These are phyloP conservation scores for Neofusicoccum cordaticola DNA, from an alignment of 2,329 filamentous ascomycete species.

Conservation along the genomic window DNA sequence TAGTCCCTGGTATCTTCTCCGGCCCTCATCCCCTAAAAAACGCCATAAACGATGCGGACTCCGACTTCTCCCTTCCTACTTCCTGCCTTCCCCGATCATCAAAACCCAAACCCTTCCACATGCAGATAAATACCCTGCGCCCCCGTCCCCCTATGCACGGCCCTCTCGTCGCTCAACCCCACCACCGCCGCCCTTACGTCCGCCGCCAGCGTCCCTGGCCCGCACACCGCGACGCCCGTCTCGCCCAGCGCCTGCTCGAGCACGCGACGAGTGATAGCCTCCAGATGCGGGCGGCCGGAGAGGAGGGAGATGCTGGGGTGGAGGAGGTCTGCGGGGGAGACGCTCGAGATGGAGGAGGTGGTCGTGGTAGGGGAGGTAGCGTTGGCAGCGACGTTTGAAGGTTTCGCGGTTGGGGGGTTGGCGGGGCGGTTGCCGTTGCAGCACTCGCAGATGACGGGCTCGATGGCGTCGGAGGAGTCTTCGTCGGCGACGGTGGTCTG, in stretches of 20 bases:
- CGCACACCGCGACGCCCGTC: slow-evolving; percentile 62
- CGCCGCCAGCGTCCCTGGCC: slow-evolving; percentile 54
- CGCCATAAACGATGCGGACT: no score
- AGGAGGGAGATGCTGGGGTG: slow-evolving; percentile 38
- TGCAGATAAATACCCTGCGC: slow-evolving; percentile 63
- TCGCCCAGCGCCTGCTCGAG: slow-evolving; percentile 61
- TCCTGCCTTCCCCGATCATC: no score
- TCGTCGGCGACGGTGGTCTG: slow-evolving; percentile 46
- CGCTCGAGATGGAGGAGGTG: not conserved
- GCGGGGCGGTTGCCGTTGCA: slow-evolving; percentile 23
- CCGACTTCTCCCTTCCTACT: no score
- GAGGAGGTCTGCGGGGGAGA: slow-evolving; percentile 19
- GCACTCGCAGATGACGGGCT: slow-evolving; percentile 38
- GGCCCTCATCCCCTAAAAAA: no score
- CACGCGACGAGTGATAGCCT: slow-evolving; percentile 52
- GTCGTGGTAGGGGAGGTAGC: not conserved
- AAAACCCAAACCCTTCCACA: slow-evolving; percentile 57
- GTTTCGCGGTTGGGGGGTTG: not conserved
- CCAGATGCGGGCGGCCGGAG: slow-evolving; percentile 53
- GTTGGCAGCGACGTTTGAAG: slow-evolving; percentile 21
- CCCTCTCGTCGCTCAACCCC: slow-evolving; percentile 60
- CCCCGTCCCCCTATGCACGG: slow-evolving; percentile 65
- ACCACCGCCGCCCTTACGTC: slow-evolving; percentile 56
- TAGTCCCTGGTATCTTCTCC: no score
- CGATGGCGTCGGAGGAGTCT: slow-evolving; percentile 29